Percentiles rank a stretch among this genome's conserved stretches.
These are phyloP conservation scores for Gracilaria caudata DNA, from an alignment of 23 red algal genomes.

Conservation along the genomic window DNA sequence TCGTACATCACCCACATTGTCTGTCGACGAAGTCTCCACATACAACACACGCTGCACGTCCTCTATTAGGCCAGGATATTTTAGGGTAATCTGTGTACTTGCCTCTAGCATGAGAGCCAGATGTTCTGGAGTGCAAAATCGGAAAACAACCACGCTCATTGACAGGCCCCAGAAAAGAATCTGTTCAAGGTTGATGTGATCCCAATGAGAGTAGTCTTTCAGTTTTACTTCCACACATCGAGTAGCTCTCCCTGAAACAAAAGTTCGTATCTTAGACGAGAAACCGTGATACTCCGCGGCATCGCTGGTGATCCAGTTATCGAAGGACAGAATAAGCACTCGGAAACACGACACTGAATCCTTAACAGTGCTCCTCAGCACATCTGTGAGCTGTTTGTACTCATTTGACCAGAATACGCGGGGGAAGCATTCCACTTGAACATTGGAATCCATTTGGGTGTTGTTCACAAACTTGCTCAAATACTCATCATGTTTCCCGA, in stretches of 20 bases:
- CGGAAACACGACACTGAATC: neutral
- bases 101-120: neutral
- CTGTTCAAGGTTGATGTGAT: slow-evolving; percentile 13
- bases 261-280: slow-evolving; percentile 1
- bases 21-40: neutral
- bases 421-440: neutral
- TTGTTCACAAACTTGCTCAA: neutral
- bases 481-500: neutral
- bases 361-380: neutral
- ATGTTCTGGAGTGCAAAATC: neutral
- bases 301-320: neutral
- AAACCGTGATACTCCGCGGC: neutral
- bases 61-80: neutral
- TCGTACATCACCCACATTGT: neutral
- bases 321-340: neutral
- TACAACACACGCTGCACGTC: slow-evolving; percentile 3
- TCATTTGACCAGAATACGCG: neutral
- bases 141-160: neutral
- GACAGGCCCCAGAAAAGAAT: slow-evolving; percentile 14
- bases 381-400: neutral
- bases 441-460: neutral
- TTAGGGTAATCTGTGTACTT: slow-evolving; percentile 12
- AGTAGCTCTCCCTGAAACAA: neutral
- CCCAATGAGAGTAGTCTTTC: neutral
- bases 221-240: slow-evolving; percentile 3